Percentiles rank a stretch among this genome's conserved stretches.
Evolutionary conservation across 2,329 filamentous ascomycete genomes (phyloP).

Genomic region (Penicillium sp.): DNA sequence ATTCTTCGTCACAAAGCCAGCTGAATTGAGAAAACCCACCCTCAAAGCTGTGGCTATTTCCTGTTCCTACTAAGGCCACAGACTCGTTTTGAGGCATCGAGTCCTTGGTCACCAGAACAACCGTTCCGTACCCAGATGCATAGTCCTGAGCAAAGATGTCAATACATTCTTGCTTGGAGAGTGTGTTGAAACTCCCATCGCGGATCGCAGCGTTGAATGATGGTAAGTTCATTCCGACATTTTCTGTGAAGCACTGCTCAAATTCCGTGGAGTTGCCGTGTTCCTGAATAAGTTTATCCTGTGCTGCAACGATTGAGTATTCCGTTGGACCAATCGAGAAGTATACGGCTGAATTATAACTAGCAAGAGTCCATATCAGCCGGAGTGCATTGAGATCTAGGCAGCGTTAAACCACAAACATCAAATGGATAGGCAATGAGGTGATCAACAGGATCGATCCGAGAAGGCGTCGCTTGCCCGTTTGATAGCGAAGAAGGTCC

Average conservation of each 20-base stretch:
- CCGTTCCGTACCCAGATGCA: background rate
- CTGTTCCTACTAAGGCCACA: background rate
- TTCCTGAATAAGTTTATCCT: background rate
- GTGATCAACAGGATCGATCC: background rate
- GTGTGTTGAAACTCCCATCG: background rate
- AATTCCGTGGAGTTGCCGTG: background rate
- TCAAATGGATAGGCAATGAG: background rate
- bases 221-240: background rate
- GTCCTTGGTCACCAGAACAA: background rate
- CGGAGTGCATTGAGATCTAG: background rate
- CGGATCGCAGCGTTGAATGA: background rate
- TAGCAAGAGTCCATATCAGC: background rate
- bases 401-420: background rate
- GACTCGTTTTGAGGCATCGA: background rate
- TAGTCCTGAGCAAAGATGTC: background rate
- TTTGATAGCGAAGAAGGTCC: slow-evolving; percentile 21
- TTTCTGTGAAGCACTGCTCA: background rate
- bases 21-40: background rate
- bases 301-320: background rate
- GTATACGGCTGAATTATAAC: background rate
- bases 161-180: background rate
- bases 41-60: background rate
- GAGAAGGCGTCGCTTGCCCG: background rate
- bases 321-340: background rate
- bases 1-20: background rate